Base-by-base conservation (phyloP, 805 yeast species). In the Kazachstania martiniae region DNA sequence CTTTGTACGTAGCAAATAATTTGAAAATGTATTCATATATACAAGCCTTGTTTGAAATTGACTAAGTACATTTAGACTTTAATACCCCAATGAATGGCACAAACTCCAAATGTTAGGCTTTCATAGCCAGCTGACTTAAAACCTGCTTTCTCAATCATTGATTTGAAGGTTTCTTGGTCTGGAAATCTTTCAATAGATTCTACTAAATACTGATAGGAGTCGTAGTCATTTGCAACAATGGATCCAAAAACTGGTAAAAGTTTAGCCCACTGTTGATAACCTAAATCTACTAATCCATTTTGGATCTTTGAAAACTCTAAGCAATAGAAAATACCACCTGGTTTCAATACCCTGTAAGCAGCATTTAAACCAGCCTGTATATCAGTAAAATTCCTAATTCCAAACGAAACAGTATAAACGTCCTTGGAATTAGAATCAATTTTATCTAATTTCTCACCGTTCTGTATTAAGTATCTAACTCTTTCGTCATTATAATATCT, bases 281-380 rank as follows among this genome's bases (percentile, higher is more conserved):
- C 59, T 39, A 73, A 65, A 53, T 84, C 89, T 32, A 91, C 63
- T 8, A 76, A 51, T 18, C 80, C 77, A 56, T 85, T 83, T 31
- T 80, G 78, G 36, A 91, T 95, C 54, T 87, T 91, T 34, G 94
- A 80, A 52, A 91, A 91, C 57, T 91, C 98, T 37, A 91, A 67
- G 59, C 97, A 87, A 24, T 95, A 95, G 56, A 91, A 91, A 29
- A 91, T 82, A 49, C 98, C 98, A 49, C 98, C 98, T 9, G 97
- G 97, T 59, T 80, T 84, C 54, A 91, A 72, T 19, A 89, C 94
- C 47, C 98, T 72, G 63, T 89, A 81, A 21, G 98, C 98, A n/a
- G 96, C 79, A 46, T 82, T 70, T 48, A 91, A 68, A 18, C 97
- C 98, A 4, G 85, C 86, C 59, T 87, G 95, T 47, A 91, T 77